Percentiles rank a stretch among this genome's conserved stretches.
These are phyloP conservation scores for Berberis thunbergii DNA, from an alignment of 164 flowering plant genomes.

Conservation along the genomic window DNA sequence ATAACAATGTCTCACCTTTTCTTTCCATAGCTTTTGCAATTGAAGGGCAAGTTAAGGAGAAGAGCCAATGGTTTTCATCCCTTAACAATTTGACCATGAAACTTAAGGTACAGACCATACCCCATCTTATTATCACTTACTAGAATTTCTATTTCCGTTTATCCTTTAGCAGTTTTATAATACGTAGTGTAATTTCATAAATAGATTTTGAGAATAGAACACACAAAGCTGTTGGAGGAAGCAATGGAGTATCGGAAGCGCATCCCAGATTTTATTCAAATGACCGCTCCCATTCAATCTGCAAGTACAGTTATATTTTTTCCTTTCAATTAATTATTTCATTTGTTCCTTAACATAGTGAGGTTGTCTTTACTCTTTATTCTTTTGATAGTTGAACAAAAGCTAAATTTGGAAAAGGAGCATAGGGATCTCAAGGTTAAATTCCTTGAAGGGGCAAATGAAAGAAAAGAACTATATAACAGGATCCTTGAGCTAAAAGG, in stretches of 20 bases:
- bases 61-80: slow-evolving; percentile 74
- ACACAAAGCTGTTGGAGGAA: slow-evolving; percentile 54
- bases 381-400: slow-evolving; percentile 39
- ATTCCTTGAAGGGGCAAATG: slow-evolving; percentile 58
- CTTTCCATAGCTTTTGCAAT: slow-evolving; percentile 70
- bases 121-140: not conserved
- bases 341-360: not conserved
- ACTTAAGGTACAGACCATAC: slow-evolving; percentile 43
- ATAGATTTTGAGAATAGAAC: slow-evolving; percentile 74
- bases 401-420: slow-evolving; percentile 23
- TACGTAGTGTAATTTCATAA: slow-evolving; percentile 2
- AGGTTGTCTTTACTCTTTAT: slow-evolving; percentile 1
- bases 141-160: not conserved
- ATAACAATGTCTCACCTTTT: not conserved
- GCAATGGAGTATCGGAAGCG: slow-evolving; percentile 42
- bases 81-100: slow-evolving; percentile 60
- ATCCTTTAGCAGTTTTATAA: not conserved
- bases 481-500: slow-evolving; percentile 87
- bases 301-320: slow-evolving; percentile 30
- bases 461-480: slow-evolving; percentile 79
- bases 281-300: slow-evolving; percentile 37
- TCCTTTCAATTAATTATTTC: not conserved
- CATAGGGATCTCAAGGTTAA: slow-evolving; percentile 52
- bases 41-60: slow-evolving; percentile 98
- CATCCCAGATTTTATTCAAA: slow-evolving; percentile 39